Evolutionary conservation across 2,329 filamentous ascomycete species (phyloP).

Genomic region (Botryotinia globosa): DNA sequence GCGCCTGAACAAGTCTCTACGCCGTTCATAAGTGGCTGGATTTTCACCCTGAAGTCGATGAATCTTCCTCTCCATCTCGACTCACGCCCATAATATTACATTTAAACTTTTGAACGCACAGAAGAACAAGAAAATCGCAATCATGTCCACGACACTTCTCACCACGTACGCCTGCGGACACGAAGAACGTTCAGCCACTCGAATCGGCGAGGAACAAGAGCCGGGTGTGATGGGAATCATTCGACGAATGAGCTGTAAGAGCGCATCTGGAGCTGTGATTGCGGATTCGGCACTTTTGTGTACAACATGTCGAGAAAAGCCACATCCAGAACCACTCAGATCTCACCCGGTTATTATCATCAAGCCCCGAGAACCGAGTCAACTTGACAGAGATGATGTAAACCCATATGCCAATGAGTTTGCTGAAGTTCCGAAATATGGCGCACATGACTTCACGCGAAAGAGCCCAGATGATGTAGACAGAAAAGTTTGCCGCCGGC

Average conservation of each 20-base stretch:
- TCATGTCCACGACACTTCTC: not conserved
- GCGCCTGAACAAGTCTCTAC: not conserved
- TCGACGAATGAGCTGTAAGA: not conserved
- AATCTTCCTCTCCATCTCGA: not conserved
- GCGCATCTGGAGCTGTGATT: rapidly evolving
- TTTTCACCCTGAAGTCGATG: not conserved
- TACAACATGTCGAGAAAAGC: not conserved
- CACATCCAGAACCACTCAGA: not conserved
- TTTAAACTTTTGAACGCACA: not conserved
- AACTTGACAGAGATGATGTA: not conserved
- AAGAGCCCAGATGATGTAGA: not conserved
- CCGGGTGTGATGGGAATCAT: not conserved
- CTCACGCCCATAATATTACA: not conserved
- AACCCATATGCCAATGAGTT: not conserved
- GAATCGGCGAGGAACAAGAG: not conserved
- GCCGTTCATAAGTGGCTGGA: not conserved
- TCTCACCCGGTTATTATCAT: not conserved
- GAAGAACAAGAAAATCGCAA: not conserved
- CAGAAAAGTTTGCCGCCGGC: not conserved
- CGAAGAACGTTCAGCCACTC: not conserved
- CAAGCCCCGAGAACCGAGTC: not conserved
- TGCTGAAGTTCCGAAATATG: not conserved
- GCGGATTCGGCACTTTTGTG: not conserved
- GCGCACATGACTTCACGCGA: not conserved
- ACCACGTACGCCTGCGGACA: constrained; percentile 5